These are phyloP conservation scores for Cubamyces lactineus DNA, from an alignment of 768 basidiomycete genomes.

Conservation along the genomic window DNA sequence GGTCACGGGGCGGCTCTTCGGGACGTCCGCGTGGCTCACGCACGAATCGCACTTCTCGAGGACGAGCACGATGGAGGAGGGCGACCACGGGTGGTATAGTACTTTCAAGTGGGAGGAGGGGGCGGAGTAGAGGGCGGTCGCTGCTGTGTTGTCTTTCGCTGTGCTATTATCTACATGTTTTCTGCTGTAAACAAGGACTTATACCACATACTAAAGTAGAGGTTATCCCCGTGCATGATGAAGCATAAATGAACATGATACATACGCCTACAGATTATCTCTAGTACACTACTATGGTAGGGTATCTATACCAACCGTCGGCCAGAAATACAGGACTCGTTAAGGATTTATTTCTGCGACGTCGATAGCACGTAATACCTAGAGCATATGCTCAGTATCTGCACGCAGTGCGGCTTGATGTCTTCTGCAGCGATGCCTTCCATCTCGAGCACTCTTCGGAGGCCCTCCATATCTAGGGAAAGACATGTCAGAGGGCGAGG, in stretches of 20 bases:
- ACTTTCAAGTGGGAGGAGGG: slow-evolving; percentile 34
- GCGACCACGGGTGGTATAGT: slow-evolving; percentile 37
- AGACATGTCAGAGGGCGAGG: not conserved
- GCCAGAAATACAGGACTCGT: no score
- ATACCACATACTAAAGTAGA: not conserved
- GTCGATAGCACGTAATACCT: slow-evolving; percentile 13
- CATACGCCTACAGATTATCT: not conserved
- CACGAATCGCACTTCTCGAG: slow-evolving; percentile 28
- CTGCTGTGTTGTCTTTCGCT: no score
- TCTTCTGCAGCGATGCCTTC: not conserved
- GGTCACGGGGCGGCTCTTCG: slow-evolving; percentile 46
- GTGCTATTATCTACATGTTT: not conserved
- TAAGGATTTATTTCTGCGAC: not conserved
- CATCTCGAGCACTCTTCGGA: slow-evolving; percentile 2
- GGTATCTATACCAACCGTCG: no score
- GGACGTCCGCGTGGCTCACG: slow-evolving; percentile 48
- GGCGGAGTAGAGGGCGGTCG: not conserved
- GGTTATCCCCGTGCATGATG: no score
- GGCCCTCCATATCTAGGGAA: not conserved
- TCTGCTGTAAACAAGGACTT: not conserved
- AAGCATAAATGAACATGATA: not conserved
- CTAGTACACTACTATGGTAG: not conserved
- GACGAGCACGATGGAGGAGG: slow-evolving; percentile 29
- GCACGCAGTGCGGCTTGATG: not conserved
- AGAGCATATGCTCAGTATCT: slow-evolving; percentile 9